A percentile compares a stretch with the other conserved stretches of the same genome.
Conservation (phyloP, 164 flowering plant species). For the Magnolia changhungtana region DNA sequence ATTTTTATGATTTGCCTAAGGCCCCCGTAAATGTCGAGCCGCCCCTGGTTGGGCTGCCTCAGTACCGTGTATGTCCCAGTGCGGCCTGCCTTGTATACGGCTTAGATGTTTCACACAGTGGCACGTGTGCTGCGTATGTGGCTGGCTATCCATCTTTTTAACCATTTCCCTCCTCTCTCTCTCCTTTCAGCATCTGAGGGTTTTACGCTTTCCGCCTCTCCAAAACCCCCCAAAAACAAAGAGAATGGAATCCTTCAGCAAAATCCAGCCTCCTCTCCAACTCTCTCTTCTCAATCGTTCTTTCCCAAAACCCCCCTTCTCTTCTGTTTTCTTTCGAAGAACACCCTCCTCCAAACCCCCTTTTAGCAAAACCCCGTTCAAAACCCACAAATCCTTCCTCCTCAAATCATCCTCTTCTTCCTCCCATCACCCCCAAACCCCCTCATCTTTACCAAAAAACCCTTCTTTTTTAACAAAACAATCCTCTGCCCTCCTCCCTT, state of each 20-base stretch:
- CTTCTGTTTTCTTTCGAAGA: neutral
- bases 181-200: neutral
- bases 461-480: neutral
- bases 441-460: conserved; percentile 11
- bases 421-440: conserved; percentile 16
- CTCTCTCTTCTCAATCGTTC: conserved; percentile 8
- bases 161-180: neutral
- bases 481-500: conserved; percentile 8
- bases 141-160: no score
- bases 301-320: neutral
- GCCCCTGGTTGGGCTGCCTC: no score
- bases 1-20: no score
- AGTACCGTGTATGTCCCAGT: no score
- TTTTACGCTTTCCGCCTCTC: neutral
- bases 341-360: conserved; percentile 1
- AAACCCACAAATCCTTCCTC: neutral
- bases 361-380: neutral
- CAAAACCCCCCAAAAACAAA: neutral
- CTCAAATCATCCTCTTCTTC: neutral
- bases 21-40: no score
- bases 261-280: conserved; percentile 29
- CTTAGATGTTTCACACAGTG: no score
- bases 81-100: no score
- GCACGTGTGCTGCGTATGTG: no score
- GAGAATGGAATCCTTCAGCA: conserved; percentile 40